Percentiles rank a stretch among this genome's conserved stretches.
Evolutionary conservation across 139 green algal species (phyloP).

Genomic region (Pleodorina starrii): DNA sequence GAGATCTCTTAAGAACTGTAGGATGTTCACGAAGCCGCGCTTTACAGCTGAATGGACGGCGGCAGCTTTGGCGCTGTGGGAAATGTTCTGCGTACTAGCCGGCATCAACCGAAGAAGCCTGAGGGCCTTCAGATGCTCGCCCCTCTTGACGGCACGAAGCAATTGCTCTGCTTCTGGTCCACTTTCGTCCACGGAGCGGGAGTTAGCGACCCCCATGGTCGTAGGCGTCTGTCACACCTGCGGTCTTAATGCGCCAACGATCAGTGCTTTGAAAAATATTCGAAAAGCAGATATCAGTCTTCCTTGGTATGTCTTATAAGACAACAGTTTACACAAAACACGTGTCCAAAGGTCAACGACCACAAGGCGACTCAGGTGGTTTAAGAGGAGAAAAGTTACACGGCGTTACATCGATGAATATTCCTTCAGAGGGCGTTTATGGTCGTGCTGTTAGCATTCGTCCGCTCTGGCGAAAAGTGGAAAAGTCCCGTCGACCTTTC

Average conservation of each 20-base stretch:
- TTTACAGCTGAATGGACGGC: conserved; percentile 8
- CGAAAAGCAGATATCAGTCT: too few species aligned
- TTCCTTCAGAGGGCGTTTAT: too few species aligned
- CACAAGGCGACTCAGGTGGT: background rate
- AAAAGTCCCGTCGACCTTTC: too few species aligned
- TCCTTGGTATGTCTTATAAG: too few species aligned
- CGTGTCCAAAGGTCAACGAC: background rate
- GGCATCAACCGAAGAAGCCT: background rate
- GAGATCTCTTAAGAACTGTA: background rate
- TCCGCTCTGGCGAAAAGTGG: too few species aligned
- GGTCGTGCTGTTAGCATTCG: too few species aligned
- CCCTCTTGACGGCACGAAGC: background rate
- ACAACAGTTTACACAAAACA: background rate
- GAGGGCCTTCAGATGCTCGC: background rate
- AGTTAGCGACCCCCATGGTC: background rate
- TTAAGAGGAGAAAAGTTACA: too few species aligned
- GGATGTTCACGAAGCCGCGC: background rate
- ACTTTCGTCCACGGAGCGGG: background rate
- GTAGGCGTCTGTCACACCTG: background rate
- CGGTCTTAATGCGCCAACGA: background rate
- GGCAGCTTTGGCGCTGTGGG: background rate
- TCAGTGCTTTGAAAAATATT: background rate
- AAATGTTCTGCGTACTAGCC: background rate
- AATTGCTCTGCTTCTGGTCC: background rate
- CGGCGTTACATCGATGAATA: too few species aligned